Base-by-base conservation (phyloP, 805 yeast species). In the Lipomyces starkeyi region DNA sequence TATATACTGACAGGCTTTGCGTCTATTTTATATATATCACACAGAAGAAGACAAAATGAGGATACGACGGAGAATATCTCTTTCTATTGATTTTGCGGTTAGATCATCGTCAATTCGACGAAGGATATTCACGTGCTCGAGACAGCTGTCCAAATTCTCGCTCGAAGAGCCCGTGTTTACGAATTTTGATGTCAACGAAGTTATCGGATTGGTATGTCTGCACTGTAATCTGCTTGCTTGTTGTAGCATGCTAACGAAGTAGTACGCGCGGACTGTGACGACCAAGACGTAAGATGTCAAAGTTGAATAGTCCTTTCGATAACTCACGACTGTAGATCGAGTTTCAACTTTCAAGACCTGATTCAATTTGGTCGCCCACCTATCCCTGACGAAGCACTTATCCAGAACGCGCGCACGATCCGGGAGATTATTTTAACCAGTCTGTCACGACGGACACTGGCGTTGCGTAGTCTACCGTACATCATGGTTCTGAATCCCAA, bases 401-500 rank as follows among this genome's bases (percentile, higher is more conserved):
- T 79, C n/a, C 59, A 57, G 27, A 79, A 78, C 60, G 81, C 80
- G 27, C 47, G 56, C 14, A 40, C 40, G 52, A 68, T 59, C 68
- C 71, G 47, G 74, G 73, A 34, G 61, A 75, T 13, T 59, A 67
- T 54, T 73, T 73, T 66, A 61, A 25, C 67, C 67, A 73, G 83
- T 22, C 74, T 92, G 64, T 91, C 97, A 7, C 86, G 88, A 63
- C 82, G 97, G 70, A 78, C 93, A 20, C 83, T 84, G 40, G 89
- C 88, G 35, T 86, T 94, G 71, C 84, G 94, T 70, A 81, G 84
- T 57, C 80, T 94, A 64, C 97, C 97, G 0, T 94, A 92, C 77
- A 84, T 93, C 73, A 92, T 89, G 59, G 89, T 93, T 65, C 79
- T 94, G 69, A 94, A 94, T 76, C 98, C 98, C 5, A 87, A 91